A percentile compares a stretch with the other conserved stretches of the same genome.
phyloP scores from a whole-genome alignment of 2,329 filamentous ascomycete genomes.

The Raffaelea albimanens region DNA sequence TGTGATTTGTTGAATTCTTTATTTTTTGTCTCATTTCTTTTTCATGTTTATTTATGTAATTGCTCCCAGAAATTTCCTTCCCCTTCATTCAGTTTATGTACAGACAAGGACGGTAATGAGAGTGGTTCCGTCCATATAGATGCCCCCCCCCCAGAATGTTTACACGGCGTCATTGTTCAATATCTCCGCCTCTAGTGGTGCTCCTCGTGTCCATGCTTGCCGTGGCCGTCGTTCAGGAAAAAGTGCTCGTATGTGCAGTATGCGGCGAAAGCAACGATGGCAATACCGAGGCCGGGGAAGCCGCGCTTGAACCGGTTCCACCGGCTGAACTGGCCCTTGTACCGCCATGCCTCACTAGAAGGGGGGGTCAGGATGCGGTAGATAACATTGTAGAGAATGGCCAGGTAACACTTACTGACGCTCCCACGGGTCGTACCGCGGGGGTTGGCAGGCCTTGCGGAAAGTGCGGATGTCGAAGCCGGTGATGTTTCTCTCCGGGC shows the following conservation, averaged over 20 bases:
- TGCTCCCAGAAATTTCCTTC: no score
- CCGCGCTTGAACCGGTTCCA: conserved; percentile 79
- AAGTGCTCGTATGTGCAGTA: conserved; percentile 89
- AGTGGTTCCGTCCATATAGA: no score
- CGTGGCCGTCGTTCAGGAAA: conserved; percentile 59
- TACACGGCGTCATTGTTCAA: no score
- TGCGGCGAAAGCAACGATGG: conserved; percentile 77
- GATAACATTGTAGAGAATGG: neutral
- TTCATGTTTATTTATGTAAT: no score
- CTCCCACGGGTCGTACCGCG: conserved; percentile 59
- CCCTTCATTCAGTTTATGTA: no score
- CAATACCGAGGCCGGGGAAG: conserved; percentile 88
- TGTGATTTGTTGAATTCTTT: no score
- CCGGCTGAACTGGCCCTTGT: conserved; percentile 77
- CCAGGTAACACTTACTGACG: conserved; percentile 40
- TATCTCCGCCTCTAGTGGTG: no score
- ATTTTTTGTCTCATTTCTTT: no score
- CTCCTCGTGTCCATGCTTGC: conserved; percentile 47
- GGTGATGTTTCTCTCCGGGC: conserved; percentile 65
- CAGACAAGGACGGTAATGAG: no score
- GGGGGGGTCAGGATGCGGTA: neutral
- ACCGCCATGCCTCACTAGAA: conserved; percentile 85
- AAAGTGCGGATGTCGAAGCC: conserved; percentile 85
- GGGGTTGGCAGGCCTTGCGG: conserved; percentile 57
- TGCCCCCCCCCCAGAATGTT: no score